Evolutionary conservation across 1,139 yeast genomes (phyloP), one percentile per base, ranked within the genome.

Genomic region (Geotrichum aggregatum): DNA sequence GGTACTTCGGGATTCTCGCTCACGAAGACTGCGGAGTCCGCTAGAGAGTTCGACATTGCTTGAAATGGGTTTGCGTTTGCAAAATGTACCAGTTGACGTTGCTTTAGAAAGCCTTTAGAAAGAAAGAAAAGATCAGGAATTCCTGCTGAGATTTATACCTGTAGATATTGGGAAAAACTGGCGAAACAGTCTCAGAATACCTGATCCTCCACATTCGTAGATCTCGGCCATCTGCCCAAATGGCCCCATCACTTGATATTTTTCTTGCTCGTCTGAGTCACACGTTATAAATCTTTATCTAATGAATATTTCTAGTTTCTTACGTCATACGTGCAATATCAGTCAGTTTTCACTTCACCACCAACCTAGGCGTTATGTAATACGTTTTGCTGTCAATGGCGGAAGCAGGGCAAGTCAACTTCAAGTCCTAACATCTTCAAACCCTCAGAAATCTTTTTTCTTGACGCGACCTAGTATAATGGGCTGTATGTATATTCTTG

Each of bases 401-500:
- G 8, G 28, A 5, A 24, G 28, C 28, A 24, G 28, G 28, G 7
- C 28, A 24, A 5, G 8, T 8, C 8, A 24, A 24, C 28, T 13
- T 43, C 35, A 30, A 19, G 31, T 36, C 18, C 31, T 26, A 18
- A 38, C 18, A 38, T 21, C n/a, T 21, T 30, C 38, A 16, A n/a
- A 31, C 39, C 22, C 18, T 33, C 24, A 14, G 24, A 28, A 13
- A 16, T 44, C 24, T 22, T 28, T 35, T 36, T 6, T 30, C 22
- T n/a, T 3, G 19, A 43, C 28, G 18, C 14, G 16, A 11, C 21
- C 18, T 38, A 28, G n/a, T 24, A 46, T 40, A 7, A 50, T 50
- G 52, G 52, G 52, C 8, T 39, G 52, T 50, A 50, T 36, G 52
- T 50, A 30, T 43, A 5, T 18, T 5, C 13, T 3, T 19, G 39